Percentiles rank a stretch among this genome's conserved stretches.
These are phyloP conservation scores for Curvularia lunata DNA, from an alignment of 2,329 filamentous ascomycete genomes.

Conservation along the genomic window DNA sequence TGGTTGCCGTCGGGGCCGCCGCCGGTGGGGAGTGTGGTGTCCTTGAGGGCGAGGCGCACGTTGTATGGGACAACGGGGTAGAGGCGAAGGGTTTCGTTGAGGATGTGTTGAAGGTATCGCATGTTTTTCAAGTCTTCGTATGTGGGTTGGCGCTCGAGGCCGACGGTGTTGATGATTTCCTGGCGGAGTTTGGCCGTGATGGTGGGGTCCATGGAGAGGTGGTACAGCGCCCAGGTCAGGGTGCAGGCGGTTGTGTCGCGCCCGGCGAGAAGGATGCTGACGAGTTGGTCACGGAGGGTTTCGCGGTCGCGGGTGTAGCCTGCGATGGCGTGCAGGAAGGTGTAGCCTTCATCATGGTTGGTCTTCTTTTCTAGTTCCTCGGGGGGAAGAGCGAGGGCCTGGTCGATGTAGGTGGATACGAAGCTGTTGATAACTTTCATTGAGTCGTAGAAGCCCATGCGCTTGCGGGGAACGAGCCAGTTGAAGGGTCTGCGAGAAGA, in stretches of 20 bases:
- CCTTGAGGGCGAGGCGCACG: slow-evolving; percentile 54
- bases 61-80: slow-evolving; percentile 60
- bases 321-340: slow-evolving; percentile 85
- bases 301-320: slow-evolving; percentile 72
- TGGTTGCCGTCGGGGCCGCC: slow-evolving; percentile 54
- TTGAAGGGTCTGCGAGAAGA: slow-evolving; percentile 61
- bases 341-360: slow-evolving; percentile 75
- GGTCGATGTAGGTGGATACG: slow-evolving; percentile 78
- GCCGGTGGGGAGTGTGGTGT: slow-evolving; percentile 58
- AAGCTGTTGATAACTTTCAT: slow-evolving; percentile 76
- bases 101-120: slow-evolving; percentile 67
- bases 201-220: slow-evolving; percentile 74
- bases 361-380: slow-evolving; percentile 76
- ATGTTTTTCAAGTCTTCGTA: slow-evolving; percentile 86
- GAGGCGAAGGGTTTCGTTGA: slow-evolving; percentile 52
- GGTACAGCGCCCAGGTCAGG: slow-evolving; percentile 82
- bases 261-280: slow-evolving; percentile 75
- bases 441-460: slow-evolving; percentile 65
- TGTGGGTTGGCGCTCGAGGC: slow-evolving; percentile 64
- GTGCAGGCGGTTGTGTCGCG: slow-evolving; percentile 86
- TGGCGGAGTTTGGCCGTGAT: slow-evolving; percentile 71
- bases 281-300: slow-evolving; percentile 82
- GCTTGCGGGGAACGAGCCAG: slow-evolving; percentile 66
- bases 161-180: slow-evolving; percentile 74
- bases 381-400: slow-evolving; percentile 70